These are phyloP conservation scores for Lactifluus pinguis DNA, from an alignment of 768 basidiomycete species.

Conservation along the genomic window DNA sequence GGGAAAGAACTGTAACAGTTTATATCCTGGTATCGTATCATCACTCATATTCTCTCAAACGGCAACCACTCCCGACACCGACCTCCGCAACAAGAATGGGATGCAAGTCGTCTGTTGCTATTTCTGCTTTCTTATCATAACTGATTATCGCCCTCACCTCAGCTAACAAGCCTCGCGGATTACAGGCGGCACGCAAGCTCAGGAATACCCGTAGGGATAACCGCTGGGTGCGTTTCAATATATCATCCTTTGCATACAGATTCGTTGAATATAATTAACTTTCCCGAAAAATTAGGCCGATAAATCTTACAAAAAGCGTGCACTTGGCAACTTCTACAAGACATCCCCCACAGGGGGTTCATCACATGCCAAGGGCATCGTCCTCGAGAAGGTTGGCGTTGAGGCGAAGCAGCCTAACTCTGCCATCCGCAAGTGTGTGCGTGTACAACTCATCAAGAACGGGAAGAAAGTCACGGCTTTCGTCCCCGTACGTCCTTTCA, in stretches of 20 bases:
- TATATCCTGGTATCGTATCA: neutral
- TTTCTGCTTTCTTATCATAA: constrained; percentile 4
- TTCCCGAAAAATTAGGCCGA: constrained; percentile 59
- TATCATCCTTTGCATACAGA: neutral
- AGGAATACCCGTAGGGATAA: constrained; percentile 89
- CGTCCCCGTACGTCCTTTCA: constrained; percentile 68
- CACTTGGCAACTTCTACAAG: constrained; percentile 98
- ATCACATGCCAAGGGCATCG: constrained; percentile 99
- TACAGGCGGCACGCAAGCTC: constrained; percentile 98
- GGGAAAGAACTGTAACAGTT: constrained; percentile 37
- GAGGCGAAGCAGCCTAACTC: constrained; percentile 99
- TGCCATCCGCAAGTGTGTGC: constrained; percentile 99
- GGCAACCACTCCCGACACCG: constrained; percentile 28
- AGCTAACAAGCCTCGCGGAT: constrained; percentile 99
- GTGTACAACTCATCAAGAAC: constrained; percentile 99
- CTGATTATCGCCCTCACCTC: neutral
- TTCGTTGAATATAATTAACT: neutral
- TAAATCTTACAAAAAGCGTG: constrained; percentile 98
- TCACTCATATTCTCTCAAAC: neutral
- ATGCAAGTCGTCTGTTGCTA: constrained; percentile 46
- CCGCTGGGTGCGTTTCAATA: constrained; percentile 70
- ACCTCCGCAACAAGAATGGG: constrained; percentile 65
- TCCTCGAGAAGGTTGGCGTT: constrained; percentile 99
- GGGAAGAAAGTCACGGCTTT: constrained; percentile 99
- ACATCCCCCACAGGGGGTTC: constrained; percentile 99